Evolutionary conservation across 2,329 filamentous ascomycete genomes (phyloP).

Genomic region (Aspergillus niger): DNA sequence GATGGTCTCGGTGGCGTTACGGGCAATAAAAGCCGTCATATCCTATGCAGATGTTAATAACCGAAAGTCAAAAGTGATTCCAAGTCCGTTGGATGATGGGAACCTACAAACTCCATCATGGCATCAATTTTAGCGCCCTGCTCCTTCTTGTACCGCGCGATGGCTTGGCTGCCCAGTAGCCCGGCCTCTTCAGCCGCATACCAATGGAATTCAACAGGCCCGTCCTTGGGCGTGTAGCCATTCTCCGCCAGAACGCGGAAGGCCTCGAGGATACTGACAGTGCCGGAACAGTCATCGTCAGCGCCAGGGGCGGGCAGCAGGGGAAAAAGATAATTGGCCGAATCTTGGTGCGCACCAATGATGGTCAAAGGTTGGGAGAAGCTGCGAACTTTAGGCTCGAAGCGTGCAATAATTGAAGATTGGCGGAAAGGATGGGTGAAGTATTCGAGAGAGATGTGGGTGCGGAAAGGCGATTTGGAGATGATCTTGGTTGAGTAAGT

Average conservation of each 20-base stretch:
- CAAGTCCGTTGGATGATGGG: background rate
- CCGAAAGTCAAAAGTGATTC: too few species aligned
- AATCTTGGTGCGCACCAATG: conserved; percentile 7
- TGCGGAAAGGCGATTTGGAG: conserved; percentile 1
- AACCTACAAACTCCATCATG: conserved; percentile 7
- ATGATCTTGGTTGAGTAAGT: conserved; percentile 1
- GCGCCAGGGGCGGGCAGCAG: conserved; percentile 4
- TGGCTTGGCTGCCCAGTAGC: conserved; percentile 2
- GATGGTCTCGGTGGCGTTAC: conserved; percentile 4
- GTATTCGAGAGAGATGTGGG: conserved; percentile 10
- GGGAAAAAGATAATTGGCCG: conserved; percentile 6
- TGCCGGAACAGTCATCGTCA: conserved; percentile 7
- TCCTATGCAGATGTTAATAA: background rate
- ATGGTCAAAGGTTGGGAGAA: conserved; percentile 1
- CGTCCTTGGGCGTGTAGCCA: conserved; percentile 2
- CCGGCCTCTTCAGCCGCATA: conserved; percentile 6
- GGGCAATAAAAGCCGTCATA: conserved; percentile 8
- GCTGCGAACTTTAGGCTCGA: conserved; percentile 8
- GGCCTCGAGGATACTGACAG: conserved; percentile 6
- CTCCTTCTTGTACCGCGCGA: conserved; percentile 7
- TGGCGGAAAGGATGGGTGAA: conserved; percentile 4
- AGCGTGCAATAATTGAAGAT: conserved; percentile 8
- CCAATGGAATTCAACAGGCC: conserved; percentile 4
- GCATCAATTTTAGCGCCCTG: background rate
- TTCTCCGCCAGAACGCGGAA: background rate